Evolutionary conservation across 179 eudicot species (phyloP).

Genomic region (Dionaea muscipula): DNA sequence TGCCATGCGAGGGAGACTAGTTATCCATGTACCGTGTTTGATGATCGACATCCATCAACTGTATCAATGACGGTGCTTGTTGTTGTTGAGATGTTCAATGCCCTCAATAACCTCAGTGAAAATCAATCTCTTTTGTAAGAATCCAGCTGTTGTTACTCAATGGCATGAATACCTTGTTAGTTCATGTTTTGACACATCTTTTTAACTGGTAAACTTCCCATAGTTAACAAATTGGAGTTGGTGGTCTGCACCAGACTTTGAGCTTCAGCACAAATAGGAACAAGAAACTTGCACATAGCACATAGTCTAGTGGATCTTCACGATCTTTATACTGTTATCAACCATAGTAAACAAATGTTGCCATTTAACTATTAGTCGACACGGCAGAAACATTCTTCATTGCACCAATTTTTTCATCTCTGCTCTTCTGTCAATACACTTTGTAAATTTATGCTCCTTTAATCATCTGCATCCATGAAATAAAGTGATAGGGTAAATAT

Average conservation of each 20-base stretch:
- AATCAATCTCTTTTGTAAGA: conserved; percentile 94
- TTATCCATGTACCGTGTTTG: conserved; percentile 74
- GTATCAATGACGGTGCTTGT: conserved; percentile 98
- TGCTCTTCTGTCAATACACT: background rate
- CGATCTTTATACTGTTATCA: no score
- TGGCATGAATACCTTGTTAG: no score
- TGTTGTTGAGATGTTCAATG: conserved; percentile 99
- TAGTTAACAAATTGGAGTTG: no score
- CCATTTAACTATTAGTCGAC: no score
- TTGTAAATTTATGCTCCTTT: background rate
- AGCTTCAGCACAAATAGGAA: no score
- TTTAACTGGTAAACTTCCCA: no score
- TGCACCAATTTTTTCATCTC: background rate
- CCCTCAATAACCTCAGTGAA: conserved; percentile 94
- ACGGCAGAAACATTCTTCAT: background rate
- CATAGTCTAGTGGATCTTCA: no score
- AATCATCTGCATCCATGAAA: background rate
- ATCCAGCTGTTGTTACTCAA: conserved; percentile 8
- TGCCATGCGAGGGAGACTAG: conserved; percentile 69
- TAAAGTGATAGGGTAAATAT: background rate
- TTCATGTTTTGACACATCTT: no score
- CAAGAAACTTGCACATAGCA: no score
- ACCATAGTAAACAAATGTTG: no score
- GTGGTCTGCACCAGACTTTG: no score
- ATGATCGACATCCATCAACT: conserved; percentile 94